Conservation (phyloP, 2,329 filamentous ascomycete genomes). For the Phyllosticta citriasiana region DNA sequence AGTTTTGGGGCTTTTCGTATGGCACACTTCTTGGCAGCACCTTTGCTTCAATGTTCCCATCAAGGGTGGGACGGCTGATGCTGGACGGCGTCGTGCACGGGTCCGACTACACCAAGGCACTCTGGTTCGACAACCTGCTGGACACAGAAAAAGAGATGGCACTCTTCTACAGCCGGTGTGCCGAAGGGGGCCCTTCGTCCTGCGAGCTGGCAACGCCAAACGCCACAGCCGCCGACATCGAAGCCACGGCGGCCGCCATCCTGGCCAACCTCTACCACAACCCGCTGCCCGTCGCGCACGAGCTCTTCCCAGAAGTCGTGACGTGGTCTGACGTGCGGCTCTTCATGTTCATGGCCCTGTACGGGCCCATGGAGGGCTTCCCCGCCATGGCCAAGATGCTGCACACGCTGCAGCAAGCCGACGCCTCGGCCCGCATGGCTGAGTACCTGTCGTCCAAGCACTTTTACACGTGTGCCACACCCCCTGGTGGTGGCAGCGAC, state of each 20-base stretch:
- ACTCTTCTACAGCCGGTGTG: constrained; percentile 37
- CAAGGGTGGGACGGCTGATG: constrained; percentile 24
- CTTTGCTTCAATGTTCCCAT: constrained; percentile 29
- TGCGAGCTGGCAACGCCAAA: constrained; percentile 31
- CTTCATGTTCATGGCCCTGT: constrained; percentile 28
- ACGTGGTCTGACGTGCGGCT: constrained; percentile 31
- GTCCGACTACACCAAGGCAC: constrained; percentile 25
- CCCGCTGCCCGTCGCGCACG: constrained; percentile 25
- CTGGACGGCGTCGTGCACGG: constrained; percentile 39
- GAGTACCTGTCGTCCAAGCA: constrained; percentile 14
- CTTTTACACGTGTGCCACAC: constrained; percentile 19
- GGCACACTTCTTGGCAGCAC: constrained; percentile 34
- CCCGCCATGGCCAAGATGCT: constrained; percentile 26
- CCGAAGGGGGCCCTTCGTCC: constrained; percentile 27
- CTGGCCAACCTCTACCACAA: constrained; percentile 30
- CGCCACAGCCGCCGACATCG: constrained; percentile 26
- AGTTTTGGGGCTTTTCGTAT: constrained; percentile 40
- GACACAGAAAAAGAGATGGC: constrained; percentile 36
- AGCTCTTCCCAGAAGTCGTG: constrained; percentile 26
- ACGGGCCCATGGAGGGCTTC: constrained; percentile 26
- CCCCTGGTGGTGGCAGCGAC: not conserved
- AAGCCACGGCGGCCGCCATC: constrained; percentile 23
- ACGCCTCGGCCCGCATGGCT: constrained; percentile 19
- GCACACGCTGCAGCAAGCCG: constrained; percentile 22
- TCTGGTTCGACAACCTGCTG: constrained; percentile 31